phyloP scores from a whole-genome alignment of 192 early-diverging fungal species.

The Coemansia guatemalensis region DNA sequence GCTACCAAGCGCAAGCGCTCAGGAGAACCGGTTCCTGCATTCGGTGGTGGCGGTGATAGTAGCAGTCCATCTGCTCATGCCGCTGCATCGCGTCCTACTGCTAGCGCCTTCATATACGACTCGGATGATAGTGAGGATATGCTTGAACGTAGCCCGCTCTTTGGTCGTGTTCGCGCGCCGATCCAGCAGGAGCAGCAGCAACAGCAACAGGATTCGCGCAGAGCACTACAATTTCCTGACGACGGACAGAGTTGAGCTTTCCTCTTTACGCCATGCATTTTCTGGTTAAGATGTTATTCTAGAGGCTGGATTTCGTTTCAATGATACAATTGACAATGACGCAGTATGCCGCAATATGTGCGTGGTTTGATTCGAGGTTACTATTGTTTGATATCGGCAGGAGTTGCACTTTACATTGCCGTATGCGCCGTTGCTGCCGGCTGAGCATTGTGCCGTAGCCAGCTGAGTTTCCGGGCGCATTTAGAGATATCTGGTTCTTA shows the following conservation, averaged over 20 bases:
- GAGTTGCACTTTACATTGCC: too few relatives aligned
- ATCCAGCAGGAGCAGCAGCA: neutral
- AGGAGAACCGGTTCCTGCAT: constrained; percentile 2
- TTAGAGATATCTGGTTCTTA: too few relatives aligned
- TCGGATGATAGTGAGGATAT: constrained; percentile 27
- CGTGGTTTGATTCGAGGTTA: too few relatives aligned
- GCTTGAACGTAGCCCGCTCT: constrained; percentile 19
- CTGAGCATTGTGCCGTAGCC: too few relatives aligned
- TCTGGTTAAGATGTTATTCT: too few relatives aligned
- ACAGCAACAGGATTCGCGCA: constrained; percentile 2
- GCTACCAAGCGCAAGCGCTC: constrained; percentile 34
- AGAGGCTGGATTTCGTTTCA: too few relatives aligned
- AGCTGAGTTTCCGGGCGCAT: too few relatives aligned
- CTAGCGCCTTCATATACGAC: constrained; percentile 27
- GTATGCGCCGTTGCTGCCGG: too few relatives aligned
- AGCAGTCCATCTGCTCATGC: constrained; percentile 15
- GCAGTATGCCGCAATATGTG: too few relatives aligned
- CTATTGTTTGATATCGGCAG: too few relatives aligned
- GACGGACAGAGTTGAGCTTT: neutral
- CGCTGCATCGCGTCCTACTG: constrained; percentile 3
- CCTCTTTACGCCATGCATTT: too few relatives aligned
- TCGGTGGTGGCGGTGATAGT: neutral
- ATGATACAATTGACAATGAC: too few relatives aligned
- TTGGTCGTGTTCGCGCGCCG: neutral
- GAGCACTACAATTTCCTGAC: constrained; percentile 11